phyloP scores from a whole-genome alignment of 768 basidiomycete genomes.

The Pholiota conissans region DNA sequence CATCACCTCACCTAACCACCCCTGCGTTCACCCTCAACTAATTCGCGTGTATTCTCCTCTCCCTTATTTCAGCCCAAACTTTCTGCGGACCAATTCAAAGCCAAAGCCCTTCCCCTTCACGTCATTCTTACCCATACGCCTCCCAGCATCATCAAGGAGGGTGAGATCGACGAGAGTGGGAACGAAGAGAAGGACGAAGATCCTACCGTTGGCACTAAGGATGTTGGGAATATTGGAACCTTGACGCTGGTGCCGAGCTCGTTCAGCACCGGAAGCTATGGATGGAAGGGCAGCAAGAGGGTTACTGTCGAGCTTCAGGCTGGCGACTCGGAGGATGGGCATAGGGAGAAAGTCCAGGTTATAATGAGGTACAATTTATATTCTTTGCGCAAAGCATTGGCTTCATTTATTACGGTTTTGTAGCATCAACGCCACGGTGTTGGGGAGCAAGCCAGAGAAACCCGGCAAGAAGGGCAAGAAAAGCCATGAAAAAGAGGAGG shows the following conservation, averaged over 20 bases:
- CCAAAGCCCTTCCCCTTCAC: constrained; percentile 69
- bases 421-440: constrained; percentile 60
- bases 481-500: constrained; percentile 19
- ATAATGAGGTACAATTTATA: constrained; percentile 61
- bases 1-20: background rate
- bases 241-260: constrained; percentile 55
- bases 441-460: constrained; percentile 24
- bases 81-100: constrained; percentile 53
- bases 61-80: constrained; percentile 40
- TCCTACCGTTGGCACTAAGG: constrained; percentile 46
- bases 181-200: constrained; percentile 9
- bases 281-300: constrained; percentile 80
- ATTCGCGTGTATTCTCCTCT: background rate
- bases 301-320: constrained; percentile 63
- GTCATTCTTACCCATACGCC: constrained; percentile 67
- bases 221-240: constrained; percentile 62
- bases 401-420: constrained; percentile 3
- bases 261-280: constrained; percentile 78
- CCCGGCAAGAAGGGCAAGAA: constrained; percentile 22
- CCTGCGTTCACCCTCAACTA: constrained; percentile 4
- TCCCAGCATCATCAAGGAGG: constrained; percentile 33
- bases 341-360: constrained; percentile 70
- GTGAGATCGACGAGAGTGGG: constrained; percentile 12
- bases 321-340: constrained; percentile 40
- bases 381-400: background rate